Percentiles rank a stretch among this genome's conserved stretches.
These are phyloP conservation scores for Lodderomyces pseudojiufengensis DNA, from an alignment of 1,139 yeast genomes.

Conservation along the genomic window DNA sequence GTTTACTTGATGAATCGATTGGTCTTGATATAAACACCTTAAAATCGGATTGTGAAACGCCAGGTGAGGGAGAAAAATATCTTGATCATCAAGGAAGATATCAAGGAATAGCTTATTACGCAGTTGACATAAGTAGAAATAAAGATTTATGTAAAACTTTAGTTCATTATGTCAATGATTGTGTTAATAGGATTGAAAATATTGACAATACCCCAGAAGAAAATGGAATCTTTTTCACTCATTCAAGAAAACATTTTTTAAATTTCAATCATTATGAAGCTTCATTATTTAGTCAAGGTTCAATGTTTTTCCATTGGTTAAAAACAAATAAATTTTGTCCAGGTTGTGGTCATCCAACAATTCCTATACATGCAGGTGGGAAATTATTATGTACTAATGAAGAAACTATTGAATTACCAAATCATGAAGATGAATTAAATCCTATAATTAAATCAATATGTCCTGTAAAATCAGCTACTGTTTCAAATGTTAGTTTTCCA, in stretches of 20 bases:
- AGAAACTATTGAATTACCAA: background rate
- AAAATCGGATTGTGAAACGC: constrained; percentile 20
- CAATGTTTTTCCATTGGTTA: constrained; percentile 86
- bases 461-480: constrained; percentile 52
- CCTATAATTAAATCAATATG: constrained; percentile 32
- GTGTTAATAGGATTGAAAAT: constrained; percentile 11
- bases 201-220: constrained; percentile 13
- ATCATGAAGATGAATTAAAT: background rate
- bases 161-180: constrained; percentile 16
- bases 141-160: constrained; percentile 23
- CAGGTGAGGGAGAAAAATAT: constrained; percentile 24
- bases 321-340: constrained; percentile 75
- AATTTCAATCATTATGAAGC: constrained; percentile 48
- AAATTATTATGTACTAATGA: constrained; percentile 59
- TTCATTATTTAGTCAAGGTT: constrained; percentile 72
- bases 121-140: constrained; percentile 57
- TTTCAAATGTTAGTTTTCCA: constrained; percentile 75
- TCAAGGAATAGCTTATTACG: constrained; percentile 73
- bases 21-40: constrained; percentile 30
- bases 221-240: constrained; percentile 25
- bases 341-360: constrained; percentile 74
- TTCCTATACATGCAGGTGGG: constrained; percentile 80
- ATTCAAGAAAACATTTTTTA: constrained; percentile 35
- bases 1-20: constrained; percentile 57
- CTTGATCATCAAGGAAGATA: constrained; percentile 48